Conservation (phyloP, 108 stramenopile species). For the Cyclotella sp. region DNA sequence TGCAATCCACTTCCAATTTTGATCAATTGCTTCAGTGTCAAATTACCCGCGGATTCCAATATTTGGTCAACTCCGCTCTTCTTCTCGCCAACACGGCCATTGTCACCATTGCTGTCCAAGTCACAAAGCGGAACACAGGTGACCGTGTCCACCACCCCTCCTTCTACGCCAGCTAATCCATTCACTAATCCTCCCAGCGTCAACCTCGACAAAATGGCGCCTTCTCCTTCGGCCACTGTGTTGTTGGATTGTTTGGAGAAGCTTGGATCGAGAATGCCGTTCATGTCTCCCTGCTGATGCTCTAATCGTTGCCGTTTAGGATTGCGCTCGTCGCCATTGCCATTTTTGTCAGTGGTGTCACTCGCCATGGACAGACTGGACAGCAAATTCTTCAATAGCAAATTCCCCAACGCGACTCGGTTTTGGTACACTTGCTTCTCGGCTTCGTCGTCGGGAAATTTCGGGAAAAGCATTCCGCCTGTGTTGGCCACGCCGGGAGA, state of each 20-base stretch:
- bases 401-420: constrained; percentile 3
- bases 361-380: not conserved
- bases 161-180: constrained; percentile 61
- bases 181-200: constrained; percentile 79
- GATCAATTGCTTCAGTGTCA: constrained; percentile 40
- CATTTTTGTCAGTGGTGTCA: not conserved
- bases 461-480: constrained; percentile 45
- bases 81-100: not conserved
- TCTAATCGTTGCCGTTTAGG: not conserved
- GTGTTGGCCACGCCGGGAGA: constrained; percentile 37
- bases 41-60: constrained; percentile 35
- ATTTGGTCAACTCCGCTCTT: constrained; percentile 31
- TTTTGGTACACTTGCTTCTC: constrained; percentile 11
- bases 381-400: not conserved
- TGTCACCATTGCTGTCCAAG: constrained; percentile 14
- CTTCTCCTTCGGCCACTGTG: constrained; percentile 15
- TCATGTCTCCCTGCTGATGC: constrained; percentile 15
- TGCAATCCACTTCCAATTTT: constrained; percentile 42
- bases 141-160: constrained; percentile 59
- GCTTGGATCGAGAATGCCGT: constrained; percentile 43
- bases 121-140: constrained; percentile 45
- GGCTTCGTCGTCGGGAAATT: not conserved
- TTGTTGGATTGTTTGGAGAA: constrained; percentile 31
- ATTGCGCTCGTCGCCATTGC: not conserved
- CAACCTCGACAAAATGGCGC: constrained; percentile 72